A percentile compares a stretch with the other conserved stretches of the same genome.
phyloP scores from a whole-genome alignment of 139 green algal species.

The Chlamydomonas sphaeroides region DNA sequence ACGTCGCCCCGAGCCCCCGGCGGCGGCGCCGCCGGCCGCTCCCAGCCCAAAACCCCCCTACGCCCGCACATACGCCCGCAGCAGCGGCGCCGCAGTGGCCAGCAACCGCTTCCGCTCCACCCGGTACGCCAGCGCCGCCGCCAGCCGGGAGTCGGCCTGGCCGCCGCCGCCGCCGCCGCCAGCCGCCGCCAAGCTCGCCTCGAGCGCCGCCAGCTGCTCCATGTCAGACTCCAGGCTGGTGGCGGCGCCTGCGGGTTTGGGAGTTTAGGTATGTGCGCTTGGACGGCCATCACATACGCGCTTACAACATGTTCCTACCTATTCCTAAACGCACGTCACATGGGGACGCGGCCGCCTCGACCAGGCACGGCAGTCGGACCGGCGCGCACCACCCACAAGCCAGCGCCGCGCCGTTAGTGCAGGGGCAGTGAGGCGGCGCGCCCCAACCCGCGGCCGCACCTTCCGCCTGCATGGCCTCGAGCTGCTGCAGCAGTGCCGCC shows the following conservation, averaged over 20 bases:
- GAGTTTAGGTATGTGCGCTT: neutral
- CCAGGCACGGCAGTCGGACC: neutral
- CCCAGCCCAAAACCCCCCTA: no score
- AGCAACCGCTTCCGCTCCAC: conserved; percentile 53
- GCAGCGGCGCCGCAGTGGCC: conserved; percentile 1
- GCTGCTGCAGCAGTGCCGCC: conserved; percentile 1
- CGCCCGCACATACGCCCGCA: conserved; percentile 5
- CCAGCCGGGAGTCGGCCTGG: conserved; percentile 9
- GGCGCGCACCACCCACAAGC: neutral
- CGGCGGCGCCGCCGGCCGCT: no score
- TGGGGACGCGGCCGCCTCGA: no score
- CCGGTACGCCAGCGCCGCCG: conserved; percentile 51
- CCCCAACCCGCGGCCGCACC: neutral
- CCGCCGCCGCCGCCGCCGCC: neutral
- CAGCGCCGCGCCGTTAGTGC: neutral
- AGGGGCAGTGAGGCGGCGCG: neutral
- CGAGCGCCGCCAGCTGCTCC: neutral
- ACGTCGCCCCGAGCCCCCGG: no score
- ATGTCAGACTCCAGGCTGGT: conserved; percentile 22
- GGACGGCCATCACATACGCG: neutral
- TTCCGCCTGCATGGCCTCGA: conserved; percentile 6
- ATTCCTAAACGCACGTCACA: neutral
- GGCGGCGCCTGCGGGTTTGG: neutral
- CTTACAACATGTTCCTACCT: neutral
- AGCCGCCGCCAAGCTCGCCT: no score